Base-by-base conservation (phyloP, 257 asterid species). In the Solanum acaule region DNA sequence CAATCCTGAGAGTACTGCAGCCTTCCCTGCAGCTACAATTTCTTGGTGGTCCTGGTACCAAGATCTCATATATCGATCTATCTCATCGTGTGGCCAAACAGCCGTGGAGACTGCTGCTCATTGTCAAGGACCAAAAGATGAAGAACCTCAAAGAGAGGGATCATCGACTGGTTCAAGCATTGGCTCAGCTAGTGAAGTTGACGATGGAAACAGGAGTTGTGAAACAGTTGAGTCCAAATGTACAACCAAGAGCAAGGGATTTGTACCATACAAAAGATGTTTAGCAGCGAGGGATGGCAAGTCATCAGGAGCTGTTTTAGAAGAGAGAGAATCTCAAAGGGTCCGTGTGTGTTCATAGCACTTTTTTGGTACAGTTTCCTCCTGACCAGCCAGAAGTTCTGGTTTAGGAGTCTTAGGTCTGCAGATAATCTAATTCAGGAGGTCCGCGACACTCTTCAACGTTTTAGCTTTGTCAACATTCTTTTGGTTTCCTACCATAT, bases 191-290 rank as follows among this genome's bases (percentile, higher is more conserved):
- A 61, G 72, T 23, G 90, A 44, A 52, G 89, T 63, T 15, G 68
- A 89, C 2, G 61, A 71, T 10, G 90, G 84, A 68, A 85, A 84
- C 85, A 87, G 46, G 20, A 91, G 52, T 13, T 85, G 75, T 35
- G 87, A 88, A 31, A 88, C 78, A n/a, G 85, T 63, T 14, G 92
- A 92, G 71, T 91, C 92, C 3, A 90, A 89, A 73, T 56, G 63
- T 31, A 2, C 34, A 25, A 59, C 84, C 4, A 86, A 40, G 42
- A 35, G 86, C 23, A 94, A 90, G 90, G 98, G 97, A 52, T 95
- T 94, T 87, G 92, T 91, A 23, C 98, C 98, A 6, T 95, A 94
- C 88, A 94, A 95, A 84, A 86, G 95, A 85, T 95, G 97, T 86
- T 86, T 92, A 82, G 89, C 94, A 2, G 94, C 93, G 92, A 91